phyloP scores from a whole-genome alignment of 495 filamentous ascomycete species.

The Lophiotrema nucula region DNA sequence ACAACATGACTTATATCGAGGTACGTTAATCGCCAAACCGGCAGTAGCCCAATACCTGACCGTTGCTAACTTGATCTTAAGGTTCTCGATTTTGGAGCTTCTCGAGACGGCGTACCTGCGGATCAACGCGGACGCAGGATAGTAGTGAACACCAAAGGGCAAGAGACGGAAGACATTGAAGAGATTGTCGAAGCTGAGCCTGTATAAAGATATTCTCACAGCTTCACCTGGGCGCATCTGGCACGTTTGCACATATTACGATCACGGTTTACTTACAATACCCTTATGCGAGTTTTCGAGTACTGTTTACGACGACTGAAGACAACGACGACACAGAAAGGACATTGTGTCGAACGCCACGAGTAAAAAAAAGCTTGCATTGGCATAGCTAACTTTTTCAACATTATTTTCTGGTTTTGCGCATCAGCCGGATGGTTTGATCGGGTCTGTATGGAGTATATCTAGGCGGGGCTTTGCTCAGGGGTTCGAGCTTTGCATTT shows the following conservation, averaged over 20 bases:
- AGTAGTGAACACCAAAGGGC: slow-evolving; percentile 61
- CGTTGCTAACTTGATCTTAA: slow-evolving; percentile 12
- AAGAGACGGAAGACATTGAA: slow-evolving; percentile 40
- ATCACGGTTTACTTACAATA: slow-evolving; percentile 7
- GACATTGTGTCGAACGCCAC: no score
- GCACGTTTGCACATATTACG: slow-evolving; percentile 10
- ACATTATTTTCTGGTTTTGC: no score
- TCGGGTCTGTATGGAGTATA: no score
- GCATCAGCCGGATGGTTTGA: no score
- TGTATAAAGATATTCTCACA: slow-evolving; percentile 2
- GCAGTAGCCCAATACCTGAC: background rate
- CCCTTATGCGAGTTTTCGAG: slow-evolving; percentile 5
- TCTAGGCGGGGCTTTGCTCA: no score
- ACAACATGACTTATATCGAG: slow-evolving; percentile 91
- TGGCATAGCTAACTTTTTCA: no score
- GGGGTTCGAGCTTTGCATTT: slow-evolving; percentile 28
- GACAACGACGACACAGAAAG: no score
- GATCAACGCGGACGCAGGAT: slow-evolving; percentile 77
- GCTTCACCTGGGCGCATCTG: background rate
- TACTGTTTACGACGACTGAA: slow-evolving; percentile 10
- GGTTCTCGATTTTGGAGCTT: slow-evolving; percentile 68
- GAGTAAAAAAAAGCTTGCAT: no score
- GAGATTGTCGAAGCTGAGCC: slow-evolving; percentile 28
- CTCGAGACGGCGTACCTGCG: slow-evolving; percentile 52
- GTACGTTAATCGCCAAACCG: slow-evolving; percentile 54